A percentile compares a stretch with the other conserved stretches of the same genome.
phyloP scores from a whole-genome alignment of 306 rosid genomes.

The Ziziphus jujuba region DNA sequence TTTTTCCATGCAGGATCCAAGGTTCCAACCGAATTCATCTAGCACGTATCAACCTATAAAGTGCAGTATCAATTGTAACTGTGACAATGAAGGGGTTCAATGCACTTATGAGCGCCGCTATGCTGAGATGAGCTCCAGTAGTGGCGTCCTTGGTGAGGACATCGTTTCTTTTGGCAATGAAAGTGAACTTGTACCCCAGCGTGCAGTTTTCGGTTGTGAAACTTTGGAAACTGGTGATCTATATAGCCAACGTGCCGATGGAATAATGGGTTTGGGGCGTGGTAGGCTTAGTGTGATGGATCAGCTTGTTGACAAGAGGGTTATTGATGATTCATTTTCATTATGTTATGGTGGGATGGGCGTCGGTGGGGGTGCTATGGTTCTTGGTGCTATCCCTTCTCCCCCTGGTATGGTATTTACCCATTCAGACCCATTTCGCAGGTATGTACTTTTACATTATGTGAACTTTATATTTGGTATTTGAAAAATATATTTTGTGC shows the following conservation, averaged over 20 bases:
- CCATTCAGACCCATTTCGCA: constrained; percentile 44
- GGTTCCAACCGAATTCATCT: constrained; percentile 43
- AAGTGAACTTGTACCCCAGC: constrained; percentile 47
- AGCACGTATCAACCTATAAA: constrained; percentile 46
- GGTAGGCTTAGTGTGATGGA: constrained; percentile 57
- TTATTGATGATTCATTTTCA: constrained; percentile 48
- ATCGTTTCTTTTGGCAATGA: constrained; percentile 47
- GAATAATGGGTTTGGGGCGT: constrained; percentile 56
- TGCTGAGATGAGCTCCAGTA: constrained; percentile 56
- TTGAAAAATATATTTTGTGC: constrained; percentile 25
- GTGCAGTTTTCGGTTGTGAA: constrained; percentile 59
- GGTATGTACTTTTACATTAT: constrained; percentile 25
- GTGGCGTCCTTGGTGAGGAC: constrained; percentile 51
- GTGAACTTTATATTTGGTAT: background rate
- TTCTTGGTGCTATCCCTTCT: constrained; percentile 46
- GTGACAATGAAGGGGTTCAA: constrained; percentile 39
- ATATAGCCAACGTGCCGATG: constrained; percentile 55
- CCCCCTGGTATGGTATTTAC: constrained; percentile 52
- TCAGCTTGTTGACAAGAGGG: constrained; percentile 49
- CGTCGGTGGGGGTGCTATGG: constrained; percentile 60
- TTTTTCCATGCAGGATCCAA: constrained; percentile 39
- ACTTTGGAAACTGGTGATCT: constrained; percentile 54
- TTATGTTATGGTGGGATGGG: constrained; percentile 60
- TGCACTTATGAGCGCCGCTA: constrained; percentile 54
- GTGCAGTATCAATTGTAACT: constrained; percentile 40